Evolutionary conservation across 768 basidiomycete genomes (phyloP), one percentile per base, ranked within the genome.

Genomic region (Macrocybe gigantea): DNA sequence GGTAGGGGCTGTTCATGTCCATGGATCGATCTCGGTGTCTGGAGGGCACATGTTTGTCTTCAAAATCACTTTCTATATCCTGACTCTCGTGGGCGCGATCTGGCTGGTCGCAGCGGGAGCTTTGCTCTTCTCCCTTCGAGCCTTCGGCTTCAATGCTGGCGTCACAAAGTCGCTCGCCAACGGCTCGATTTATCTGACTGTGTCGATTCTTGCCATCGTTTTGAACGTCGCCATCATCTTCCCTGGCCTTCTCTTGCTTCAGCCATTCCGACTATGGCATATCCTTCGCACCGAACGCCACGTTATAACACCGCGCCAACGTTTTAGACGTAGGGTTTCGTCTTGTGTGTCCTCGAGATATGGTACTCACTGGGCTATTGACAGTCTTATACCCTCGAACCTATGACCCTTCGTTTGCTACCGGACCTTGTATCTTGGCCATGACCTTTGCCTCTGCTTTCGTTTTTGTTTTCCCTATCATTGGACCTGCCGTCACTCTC

Each of bases 361-460:
- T 45, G n/a, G 38, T 49, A 46, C 42, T 50, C 33, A 32, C 22
- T 22, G 4, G 4, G 22, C 47, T 40, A 33, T 15, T 44, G 49
- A 29, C 47, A 74, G 88, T 85, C 53, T 70, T 85, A 52, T 88
- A 85, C 57, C 88, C 89, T 32, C 69, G 75, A 55, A 74, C 78
- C 29, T 88, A 87, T 56, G 78, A 87, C 49, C 82, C 85, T 9
- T 72, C 83, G 2, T 83, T 79, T 61, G 80, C 83, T 14, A 76
- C 79, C 33, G 78, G 78, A 41, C 78, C 81, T 37, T 84, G 81
- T 60, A 67, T 84, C 44, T 69, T 90, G 40, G 83, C 78, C 34
- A 70, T 89, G 50, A 70, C 85, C 32, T 84, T 88, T 63, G 83
- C 85, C 38, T 82, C 83, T 15, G 79, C 78, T 6, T 88, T 91